phyloP scores from a whole-genome alignment of 352 stramenopile species.

The Phytophthora brassicae region DNA sequence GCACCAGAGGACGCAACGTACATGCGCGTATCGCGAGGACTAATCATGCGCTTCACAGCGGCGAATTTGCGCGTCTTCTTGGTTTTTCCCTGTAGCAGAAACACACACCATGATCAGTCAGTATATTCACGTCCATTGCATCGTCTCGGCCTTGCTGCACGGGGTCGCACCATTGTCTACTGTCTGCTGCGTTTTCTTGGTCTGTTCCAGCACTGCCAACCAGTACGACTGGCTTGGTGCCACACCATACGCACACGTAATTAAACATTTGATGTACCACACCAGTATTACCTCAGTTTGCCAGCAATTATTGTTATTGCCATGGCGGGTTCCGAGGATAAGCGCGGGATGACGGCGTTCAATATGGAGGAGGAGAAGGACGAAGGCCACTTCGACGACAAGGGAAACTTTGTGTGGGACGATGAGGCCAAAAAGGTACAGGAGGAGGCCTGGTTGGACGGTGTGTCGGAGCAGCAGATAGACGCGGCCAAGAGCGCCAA shows the following conservation, averaged over 20 bases:
- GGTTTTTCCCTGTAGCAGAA: conserved; percentile 87
- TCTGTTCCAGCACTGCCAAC: conserved; percentile 18
- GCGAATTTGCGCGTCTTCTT: conserved; percentile 99
- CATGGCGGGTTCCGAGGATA: conserved; percentile 23
- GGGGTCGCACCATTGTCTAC: conserved; percentile 21
- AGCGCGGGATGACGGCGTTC: conserved; percentile 70
- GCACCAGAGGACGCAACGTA: conserved; percentile 45
- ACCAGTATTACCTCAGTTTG: neutral
- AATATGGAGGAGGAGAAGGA: conserved; percentile 87
- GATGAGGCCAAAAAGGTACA: conserved; percentile 73
- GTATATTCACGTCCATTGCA: conserved; percentile 1
- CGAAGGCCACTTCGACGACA: conserved; percentile 81
- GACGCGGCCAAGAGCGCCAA: conserved; percentile 61
- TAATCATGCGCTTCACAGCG: conserved; percentile 98
- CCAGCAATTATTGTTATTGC: too few species aligned
- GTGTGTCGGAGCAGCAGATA: conserved; percentile 74
- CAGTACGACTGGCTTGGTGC: conserved; percentile 2
- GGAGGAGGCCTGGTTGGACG: conserved; percentile 83
- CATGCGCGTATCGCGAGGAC: conserved; percentile 96
- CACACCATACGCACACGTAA: neutral
- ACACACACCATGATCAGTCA: conserved; percentile 6
- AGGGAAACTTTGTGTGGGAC: conserved; percentile 83
- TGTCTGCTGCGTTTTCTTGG: conserved; percentile 7
- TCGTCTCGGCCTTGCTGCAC: neutral
- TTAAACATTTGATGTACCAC: neutral